A percentile compares a stretch with the other conserved stretches of the same genome.
phyloP scores from a whole-genome alignment of 805 yeast species.

The Nematodospora valgi region DNA sequence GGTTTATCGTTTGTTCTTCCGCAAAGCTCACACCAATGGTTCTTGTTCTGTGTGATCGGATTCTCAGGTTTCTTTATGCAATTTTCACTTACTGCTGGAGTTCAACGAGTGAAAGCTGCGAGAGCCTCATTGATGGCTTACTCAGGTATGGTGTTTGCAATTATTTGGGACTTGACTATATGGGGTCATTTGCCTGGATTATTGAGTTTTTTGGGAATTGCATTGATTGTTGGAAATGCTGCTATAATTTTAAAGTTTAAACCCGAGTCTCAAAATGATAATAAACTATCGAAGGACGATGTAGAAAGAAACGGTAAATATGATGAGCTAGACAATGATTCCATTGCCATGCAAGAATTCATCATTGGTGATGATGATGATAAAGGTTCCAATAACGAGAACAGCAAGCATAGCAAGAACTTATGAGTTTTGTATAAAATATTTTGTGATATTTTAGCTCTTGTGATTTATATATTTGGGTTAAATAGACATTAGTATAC shows the following conservation, averaged over 20 bases:
- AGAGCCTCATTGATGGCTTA: conserved; percentile 73
- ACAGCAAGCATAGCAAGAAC: background rate
- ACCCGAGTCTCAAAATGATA: conserved; percentile 10
- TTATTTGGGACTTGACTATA: conserved; percentile 66
- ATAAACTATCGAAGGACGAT: conserved; percentile 7
- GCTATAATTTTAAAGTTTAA: conserved; percentile 39
- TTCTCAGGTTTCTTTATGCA: conserved; percentile 82
- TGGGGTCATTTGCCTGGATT: conserved; percentile 73
- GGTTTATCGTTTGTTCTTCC: conserved; percentile 61
- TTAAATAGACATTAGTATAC: background rate
- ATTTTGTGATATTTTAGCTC: background rate
- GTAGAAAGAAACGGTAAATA: conserved; percentile 10
- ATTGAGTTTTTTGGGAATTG: conserved; percentile 66
- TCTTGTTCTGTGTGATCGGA: conserved; percentile 58
- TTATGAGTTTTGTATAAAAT: too few species aligned
- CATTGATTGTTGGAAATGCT: conserved; percentile 65
- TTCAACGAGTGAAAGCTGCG: conserved; percentile 77
- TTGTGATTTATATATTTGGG: background rate
- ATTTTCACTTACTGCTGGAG: conserved; percentile 72
- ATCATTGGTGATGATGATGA: conserved; percentile 25
- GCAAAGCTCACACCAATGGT: conserved; percentile 61
- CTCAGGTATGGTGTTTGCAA: conserved; percentile 73
- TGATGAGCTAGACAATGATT: conserved; percentile 12
- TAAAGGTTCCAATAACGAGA: conserved; percentile 9
- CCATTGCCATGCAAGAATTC: conserved; percentile 27